phyloP scores from a whole-genome alignment of 1,139 yeast genomes.

The Nakaseomyces kungkrabaensis region DNA sequence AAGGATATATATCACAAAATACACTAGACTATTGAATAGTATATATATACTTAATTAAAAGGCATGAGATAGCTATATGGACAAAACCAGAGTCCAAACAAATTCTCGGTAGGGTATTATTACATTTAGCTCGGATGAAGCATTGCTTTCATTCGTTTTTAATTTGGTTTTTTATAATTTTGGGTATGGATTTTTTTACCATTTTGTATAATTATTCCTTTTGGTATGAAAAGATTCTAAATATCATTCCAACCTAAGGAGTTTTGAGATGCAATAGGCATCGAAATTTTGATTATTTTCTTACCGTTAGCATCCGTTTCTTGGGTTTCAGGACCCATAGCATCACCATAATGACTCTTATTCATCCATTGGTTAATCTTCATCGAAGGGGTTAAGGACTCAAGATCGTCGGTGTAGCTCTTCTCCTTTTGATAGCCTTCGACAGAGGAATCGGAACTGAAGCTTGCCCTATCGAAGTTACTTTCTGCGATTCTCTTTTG shows the following conservation, averaged over 20 bases:
- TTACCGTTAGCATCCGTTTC: constrained; percentile 9
- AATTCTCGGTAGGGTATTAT: not conserved
- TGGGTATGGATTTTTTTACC: too few relatives aligned
- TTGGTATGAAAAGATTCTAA: constrained; percentile 4
- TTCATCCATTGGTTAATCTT: constrained; percentile 26
- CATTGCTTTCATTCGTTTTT: too few relatives aligned
- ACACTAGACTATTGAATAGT: not conserved
- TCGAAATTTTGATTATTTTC: constrained; percentile 31
- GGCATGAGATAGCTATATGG: not conserved
- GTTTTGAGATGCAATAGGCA: constrained; percentile 40
- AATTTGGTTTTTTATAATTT: not conserved
- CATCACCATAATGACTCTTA: constrained; percentile 15
- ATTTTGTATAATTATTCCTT: too few relatives aligned
- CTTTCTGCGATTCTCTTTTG: constrained; percentile 8
- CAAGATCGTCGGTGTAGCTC: constrained; percentile 11
- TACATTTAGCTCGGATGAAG: not conserved
- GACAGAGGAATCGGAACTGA: constrained; percentile 26
- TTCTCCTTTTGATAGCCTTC: constrained; percentile 13
- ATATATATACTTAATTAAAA: not conserved
- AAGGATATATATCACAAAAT: not conserved
- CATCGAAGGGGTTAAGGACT: constrained; percentile 19
- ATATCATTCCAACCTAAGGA: constrained; percentile 39
- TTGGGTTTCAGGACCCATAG: constrained; percentile 10
- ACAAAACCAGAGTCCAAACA: not conserved
- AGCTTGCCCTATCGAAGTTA: constrained; percentile 16